Evolutionary conservation across 345 rosid genomes (phyloP).

Genomic region (Stellera chamaejasme): DNA sequence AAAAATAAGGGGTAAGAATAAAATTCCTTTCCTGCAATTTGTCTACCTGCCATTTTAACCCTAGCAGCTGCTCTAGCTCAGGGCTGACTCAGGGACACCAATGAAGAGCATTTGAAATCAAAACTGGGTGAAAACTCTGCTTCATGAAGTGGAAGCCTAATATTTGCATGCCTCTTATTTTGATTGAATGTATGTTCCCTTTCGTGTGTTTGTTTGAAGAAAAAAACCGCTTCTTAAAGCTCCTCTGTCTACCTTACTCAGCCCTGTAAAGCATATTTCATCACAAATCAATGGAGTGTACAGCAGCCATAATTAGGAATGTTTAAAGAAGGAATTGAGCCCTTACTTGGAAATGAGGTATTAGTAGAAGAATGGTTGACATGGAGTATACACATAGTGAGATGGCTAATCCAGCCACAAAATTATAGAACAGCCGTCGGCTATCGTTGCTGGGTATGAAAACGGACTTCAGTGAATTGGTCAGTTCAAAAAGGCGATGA

Average conservation of each 20-base stretch:
- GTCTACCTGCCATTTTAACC: constrained; percentile 7
- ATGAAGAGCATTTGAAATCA: constrained; percentile 10
- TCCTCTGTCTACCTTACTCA: constrained; percentile 13
- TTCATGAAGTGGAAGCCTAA: not conserved
- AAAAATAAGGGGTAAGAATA: not conserved
- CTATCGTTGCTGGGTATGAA: constrained; percentile 79
- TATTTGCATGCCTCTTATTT: constrained; percentile 17
- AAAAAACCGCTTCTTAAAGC: not conserved
- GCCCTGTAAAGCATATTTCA: constrained; percentile 17
- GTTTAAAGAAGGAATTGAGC: not conserved
- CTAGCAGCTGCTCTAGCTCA: constrained; percentile 1
- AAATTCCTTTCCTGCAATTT: constrained; percentile 1
- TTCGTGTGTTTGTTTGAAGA: not conserved
- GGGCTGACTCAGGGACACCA: constrained; percentile 6
- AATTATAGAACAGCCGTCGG: constrained; percentile 50
- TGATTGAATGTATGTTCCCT: constrained; percentile 10
- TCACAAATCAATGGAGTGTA: not conserved
- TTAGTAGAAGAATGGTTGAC: constrained; percentile 69
- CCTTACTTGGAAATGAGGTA: constrained; percentile 64
- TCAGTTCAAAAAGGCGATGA: constrained; percentile 68
- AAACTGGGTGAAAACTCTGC: constrained; percentile 13
- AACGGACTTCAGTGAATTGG: constrained; percentile 61
- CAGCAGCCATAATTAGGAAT: not conserved
- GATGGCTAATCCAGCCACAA: constrained; percentile 53
- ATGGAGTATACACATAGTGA: constrained; percentile 45